Conservation (phyloP, 768 basidiomycete genomes). For the Russula foetens region DNA sequence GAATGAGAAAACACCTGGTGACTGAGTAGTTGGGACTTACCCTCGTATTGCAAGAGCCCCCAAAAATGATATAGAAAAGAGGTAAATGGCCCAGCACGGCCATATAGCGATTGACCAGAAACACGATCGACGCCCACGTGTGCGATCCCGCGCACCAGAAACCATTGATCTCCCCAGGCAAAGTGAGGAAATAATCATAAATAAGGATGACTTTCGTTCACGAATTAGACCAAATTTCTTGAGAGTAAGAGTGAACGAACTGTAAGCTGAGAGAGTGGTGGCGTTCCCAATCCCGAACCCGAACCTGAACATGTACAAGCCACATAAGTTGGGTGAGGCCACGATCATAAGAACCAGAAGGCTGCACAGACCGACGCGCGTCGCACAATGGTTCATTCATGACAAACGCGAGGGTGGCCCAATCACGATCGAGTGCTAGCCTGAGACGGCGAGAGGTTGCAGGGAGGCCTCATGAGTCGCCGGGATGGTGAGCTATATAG, state of each 20-base stretch:
- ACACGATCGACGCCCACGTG: constrained; percentile 17
- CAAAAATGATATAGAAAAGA: constrained; percentile 8
- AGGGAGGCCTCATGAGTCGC: neutral
- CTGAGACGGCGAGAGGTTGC: too few relatives aligned
- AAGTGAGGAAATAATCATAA: constrained; percentile 41
- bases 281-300: neutral
- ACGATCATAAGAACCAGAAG: neutral
- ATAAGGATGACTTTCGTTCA: constrained; percentile 25
- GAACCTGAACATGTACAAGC: neutral
- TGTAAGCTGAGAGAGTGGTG: neutral
- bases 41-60: neutral
- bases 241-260: neutral
- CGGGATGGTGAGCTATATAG: neutral
- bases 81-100: constrained; percentile 22
- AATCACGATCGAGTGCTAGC: neutral
- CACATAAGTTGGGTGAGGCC: neutral
- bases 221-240: neutral
- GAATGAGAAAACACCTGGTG: neutral
- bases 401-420: neutral
- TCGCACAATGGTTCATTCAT: neutral
- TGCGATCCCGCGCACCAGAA: constrained; percentile 31
- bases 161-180: constrained; percentile 34
- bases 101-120: constrained; percentile 22
- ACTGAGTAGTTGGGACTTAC: neutral
- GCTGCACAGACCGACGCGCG: neutral